These are phyloP conservation scores for Xerocomus nothofagi DNA, from an alignment of 1,284 basidiomycete genomes.

Conservation along the genomic window DNA sequence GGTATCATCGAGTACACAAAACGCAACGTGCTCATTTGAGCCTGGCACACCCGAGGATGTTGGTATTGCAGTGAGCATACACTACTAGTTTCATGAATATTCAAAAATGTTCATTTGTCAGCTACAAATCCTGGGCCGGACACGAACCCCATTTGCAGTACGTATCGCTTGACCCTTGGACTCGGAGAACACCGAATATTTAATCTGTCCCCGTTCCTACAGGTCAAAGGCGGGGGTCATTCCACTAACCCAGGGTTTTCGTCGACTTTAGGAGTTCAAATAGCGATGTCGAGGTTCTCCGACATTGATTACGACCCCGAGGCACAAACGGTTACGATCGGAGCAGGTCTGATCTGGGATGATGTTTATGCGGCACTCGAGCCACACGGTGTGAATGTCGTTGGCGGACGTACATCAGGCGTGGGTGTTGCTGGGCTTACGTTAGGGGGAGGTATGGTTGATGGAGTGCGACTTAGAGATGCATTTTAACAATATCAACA, in stretches of 20 bases:
- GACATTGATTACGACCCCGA: conserved; percentile 43
- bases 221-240: conserved; percentile 22
- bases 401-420: conserved; percentile 52
- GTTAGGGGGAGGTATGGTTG: conserved; percentile 56
- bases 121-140: conserved; percentile 12
- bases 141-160: conserved; percentile 13
- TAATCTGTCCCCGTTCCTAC: neutral
- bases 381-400: conserved; percentile 46
- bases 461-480: conserved; percentile 35
- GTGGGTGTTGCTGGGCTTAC: conserved; percentile 57
- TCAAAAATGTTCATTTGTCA: neutral
- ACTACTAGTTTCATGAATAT: neutral
- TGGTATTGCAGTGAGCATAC: conserved; percentile 40
- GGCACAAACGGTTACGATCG: conserved; percentile 38
- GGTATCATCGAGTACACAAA: conserved; percentile 44
- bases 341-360: conserved; percentile 58
- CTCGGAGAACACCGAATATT: neutral
- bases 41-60: conserved; percentile 50
- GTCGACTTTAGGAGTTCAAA: conserved; percentile 51
- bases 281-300: conserved; percentile 53
- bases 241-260: conserved; percentile 20
- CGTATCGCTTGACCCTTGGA: neutral
- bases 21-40: conserved; percentile 50
- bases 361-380: conserved; percentile 53
- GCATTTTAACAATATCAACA: conserved; percentile 4